A percentile compares a stretch with the other conserved stretches of the same genome.
These are phyloP conservation scores for Aspergillus terreus DNA, from an alignment of 2,329 filamentous ascomycete genomes.

Conservation along the genomic window DNA sequence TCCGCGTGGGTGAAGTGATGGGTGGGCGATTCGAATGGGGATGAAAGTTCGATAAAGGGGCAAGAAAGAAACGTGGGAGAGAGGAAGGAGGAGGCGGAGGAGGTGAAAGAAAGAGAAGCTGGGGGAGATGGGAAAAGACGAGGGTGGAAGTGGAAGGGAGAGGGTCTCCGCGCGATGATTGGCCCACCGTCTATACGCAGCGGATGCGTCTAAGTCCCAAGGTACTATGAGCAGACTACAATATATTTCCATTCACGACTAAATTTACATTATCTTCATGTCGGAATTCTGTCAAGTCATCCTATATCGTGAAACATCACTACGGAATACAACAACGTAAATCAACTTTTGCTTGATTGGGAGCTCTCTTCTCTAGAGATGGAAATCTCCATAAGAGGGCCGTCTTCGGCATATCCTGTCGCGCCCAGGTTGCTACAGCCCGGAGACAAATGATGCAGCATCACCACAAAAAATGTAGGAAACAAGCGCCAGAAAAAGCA, in stretches of 20 bases:
- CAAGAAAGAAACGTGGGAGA: neutral
- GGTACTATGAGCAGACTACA: too few relatives aligned
- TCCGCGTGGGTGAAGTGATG: neutral
- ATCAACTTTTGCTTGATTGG: conserved; percentile 19
- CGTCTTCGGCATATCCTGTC: conserved; percentile 21
- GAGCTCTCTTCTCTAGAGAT: conserved; percentile 31
- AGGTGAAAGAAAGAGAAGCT: neutral
- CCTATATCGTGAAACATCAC: too few relatives aligned
- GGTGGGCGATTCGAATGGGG: neutral
- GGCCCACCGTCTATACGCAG: neutral
- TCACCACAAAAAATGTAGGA: conserved; percentile 23
- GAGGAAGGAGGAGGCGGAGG: neutral
- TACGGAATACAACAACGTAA: neutral
- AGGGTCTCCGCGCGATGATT: neutral
- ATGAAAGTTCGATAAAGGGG: neutral
- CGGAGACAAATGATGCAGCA: conserved; percentile 24
- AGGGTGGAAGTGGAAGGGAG: conserved; percentile 2
- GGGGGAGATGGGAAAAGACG: conserved; percentile 6
- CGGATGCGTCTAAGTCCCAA: too few relatives aligned
- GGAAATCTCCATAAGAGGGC: conserved; percentile 20
- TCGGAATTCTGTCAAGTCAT: neutral
- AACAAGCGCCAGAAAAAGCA: conserved; percentile 29
- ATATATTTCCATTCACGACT: too few relatives aligned
- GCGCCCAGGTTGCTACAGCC: conserved; percentile 21
- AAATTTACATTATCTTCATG: too few relatives aligned